Evolutionary conservation across 768 basidiomycete species (phyloP).

Genomic region (Boletus rufocinnamomeus): DNA sequence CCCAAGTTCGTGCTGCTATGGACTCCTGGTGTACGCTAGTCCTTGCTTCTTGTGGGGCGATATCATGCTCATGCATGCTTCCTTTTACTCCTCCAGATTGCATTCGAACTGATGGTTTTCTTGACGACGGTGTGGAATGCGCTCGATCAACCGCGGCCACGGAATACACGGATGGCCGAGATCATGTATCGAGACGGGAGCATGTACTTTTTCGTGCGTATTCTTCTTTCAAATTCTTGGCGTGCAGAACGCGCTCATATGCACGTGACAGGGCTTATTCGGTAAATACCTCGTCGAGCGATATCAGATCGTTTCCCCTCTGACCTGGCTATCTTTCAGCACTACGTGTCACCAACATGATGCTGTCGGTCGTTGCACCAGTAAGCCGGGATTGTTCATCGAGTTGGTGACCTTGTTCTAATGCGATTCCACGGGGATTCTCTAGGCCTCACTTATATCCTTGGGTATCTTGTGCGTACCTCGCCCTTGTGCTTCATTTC

Average conservation of each 20-base stretch:
- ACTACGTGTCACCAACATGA: slow-evolving; percentile 25
- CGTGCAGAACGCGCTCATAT: not conserved
- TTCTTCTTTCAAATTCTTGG: not conserved
- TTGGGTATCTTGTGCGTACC: slow-evolving; percentile 26
- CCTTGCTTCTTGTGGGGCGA: not conserved
- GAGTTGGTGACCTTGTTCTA: not conserved
- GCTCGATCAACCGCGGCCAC: slow-evolving; percentile 27
- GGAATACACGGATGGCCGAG: slow-evolving; percentile 19
- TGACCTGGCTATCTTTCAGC: slow-evolving; percentile 9
- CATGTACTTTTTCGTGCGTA: slow-evolving; percentile 30
- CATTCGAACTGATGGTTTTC: slow-evolving; percentile 36
- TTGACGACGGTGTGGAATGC: slow-evolving; percentile 32
- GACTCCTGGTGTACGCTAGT: slow-evolving; percentile 29
- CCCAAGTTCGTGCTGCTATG: slow-evolving; percentile 29
- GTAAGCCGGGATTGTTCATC: slow-evolving; percentile 16
- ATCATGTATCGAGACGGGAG: slow-evolving; percentile 34
- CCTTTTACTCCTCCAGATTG: slow-evolving; percentile 18
- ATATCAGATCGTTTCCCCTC: not conserved
- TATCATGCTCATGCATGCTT: not conserved
- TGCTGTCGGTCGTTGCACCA: slow-evolving; percentile 24
- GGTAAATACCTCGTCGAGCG: slow-evolving; percentile 14
- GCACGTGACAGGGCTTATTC: slow-evolving; percentile 22
- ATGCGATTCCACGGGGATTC: not conserved
- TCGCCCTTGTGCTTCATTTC: not conserved
- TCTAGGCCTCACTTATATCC: slow-evolving; percentile 21